Conservation (phyloP, 768 basidiomycete species). For the Mycena indigotica region DNA sequence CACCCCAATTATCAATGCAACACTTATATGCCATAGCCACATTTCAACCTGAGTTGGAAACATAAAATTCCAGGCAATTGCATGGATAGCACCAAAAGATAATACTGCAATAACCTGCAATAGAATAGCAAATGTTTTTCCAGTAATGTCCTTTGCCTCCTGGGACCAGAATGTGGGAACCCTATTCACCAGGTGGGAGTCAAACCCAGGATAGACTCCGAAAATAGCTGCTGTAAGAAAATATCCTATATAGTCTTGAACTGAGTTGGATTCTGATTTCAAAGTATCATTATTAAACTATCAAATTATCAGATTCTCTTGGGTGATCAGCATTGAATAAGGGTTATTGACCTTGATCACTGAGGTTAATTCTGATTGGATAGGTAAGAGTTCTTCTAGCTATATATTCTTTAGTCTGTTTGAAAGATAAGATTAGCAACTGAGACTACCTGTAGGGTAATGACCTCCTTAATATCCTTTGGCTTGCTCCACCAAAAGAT, state of each 20-base stretch:
- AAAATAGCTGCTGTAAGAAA: neutral
- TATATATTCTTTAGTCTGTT: neutral
- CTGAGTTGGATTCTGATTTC: neutral
- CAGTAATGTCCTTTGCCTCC: neutral
- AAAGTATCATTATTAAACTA: neutral
- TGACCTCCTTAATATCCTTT: neutral
- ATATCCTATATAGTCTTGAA: neutral
- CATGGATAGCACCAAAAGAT: neutral
- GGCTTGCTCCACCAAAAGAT: neutral
- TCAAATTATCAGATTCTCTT: neutral
- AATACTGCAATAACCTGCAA: neutral
- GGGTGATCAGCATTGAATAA: neutral
- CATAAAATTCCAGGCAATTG: neutral
- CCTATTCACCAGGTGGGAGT: neutral
- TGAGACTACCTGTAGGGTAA: neutral
- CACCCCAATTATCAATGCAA: neutral
- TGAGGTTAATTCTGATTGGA: neutral
- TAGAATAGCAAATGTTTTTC: neutral
- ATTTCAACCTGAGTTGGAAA: neutral
- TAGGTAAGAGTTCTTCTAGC: neutral
- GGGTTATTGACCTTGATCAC: neutral
- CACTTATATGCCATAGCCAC: neutral
- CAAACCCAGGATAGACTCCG: neutral
- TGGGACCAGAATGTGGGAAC: neutral
- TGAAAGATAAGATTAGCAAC: neutral